Evolutionary conservation across 495 filamentous ascomycete genomes (phyloP), one percentile per base, ranked within the genome.

Genomic region (Penicillium roqueforti): DNA sequence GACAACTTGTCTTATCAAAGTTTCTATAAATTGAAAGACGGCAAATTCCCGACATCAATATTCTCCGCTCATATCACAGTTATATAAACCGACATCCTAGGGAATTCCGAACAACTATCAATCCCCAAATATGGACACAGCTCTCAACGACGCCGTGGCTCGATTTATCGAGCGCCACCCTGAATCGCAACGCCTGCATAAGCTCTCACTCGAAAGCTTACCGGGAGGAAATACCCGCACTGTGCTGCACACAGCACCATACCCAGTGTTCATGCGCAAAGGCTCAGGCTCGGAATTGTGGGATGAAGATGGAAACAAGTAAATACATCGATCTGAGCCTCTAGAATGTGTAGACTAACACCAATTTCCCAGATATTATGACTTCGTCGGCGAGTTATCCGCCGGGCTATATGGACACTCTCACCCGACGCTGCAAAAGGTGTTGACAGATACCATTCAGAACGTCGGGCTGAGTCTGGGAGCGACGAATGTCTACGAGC

Each of bases 391-490:
- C 51, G 81, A 84, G 45, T 68, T 75, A 37, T 77, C 78, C 2
- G 80, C 81, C 19, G 80, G 75, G 1, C 65, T 84, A 5, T 79
- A 71, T 60, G 79, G 80, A 0, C 81, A 84, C 65, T 77, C 77
- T 3, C 64, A 80, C 46, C 69, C 74, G 0, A 42, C 53, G 3
- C 71, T 84, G 53, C 62, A 61, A 0, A 22, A 51, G 3, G 66
- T 77, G 6, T 54, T 82, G 20, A 47, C 54, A 14, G 54, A 68
- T n/a, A 66, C 72, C 9, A 56, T 77, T 6, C 49, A 62, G 37
- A 45, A 63, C 7, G 76, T 53, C 7, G 53, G 77, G n/a, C 53
- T 78, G 19, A 72, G 63, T 36, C 61, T 76, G 18, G 76, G 77
- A 31, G 66, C 63, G 0, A 74, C 68, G 18, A 76, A 69, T 13